phyloP scores from a whole-genome alignment of 441 rosid genomes.

The California macrophylla region DNA sequence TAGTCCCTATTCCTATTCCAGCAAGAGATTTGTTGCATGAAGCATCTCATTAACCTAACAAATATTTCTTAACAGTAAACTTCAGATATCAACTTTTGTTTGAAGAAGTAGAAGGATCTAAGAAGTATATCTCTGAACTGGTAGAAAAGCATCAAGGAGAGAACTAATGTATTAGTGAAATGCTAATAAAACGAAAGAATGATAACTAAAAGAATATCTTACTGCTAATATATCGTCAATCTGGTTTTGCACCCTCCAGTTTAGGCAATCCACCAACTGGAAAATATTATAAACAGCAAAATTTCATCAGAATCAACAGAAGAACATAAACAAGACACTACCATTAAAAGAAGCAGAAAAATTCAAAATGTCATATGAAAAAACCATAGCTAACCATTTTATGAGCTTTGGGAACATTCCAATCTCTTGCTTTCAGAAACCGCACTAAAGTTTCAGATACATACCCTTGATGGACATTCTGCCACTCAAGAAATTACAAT shows the following conservation, averaged over 20 bases:
- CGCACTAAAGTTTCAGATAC: slow-evolving; percentile 59
- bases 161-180: not conserved
- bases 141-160: not conserved
- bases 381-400: slow-evolving; percentile 49
- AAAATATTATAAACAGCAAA: slow-evolving; percentile 17
- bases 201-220: slow-evolving; percentile 25
- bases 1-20: not conserved
- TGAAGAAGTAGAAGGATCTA: not conserved
- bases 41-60: not conserved
- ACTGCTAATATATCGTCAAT: slow-evolving; percentile 69
- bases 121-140: not conserved
- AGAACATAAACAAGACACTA: slow-evolving; percentile 2
- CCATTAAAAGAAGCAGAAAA: not conserved
- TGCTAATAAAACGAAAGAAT: slow-evolving; percentile 1
- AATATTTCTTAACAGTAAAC: not conserved
- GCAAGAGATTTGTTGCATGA: not conserved
- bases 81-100: not conserved
- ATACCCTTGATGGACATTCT: slow-evolving; percentile 83
- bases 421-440: slow-evolving; percentile 81
- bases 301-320: slow-evolving; percentile 12
- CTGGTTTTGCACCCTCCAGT: slow-evolving; percentile 77
- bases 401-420: slow-evolving; percentile 73
- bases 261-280: slow-evolving; percentile 75
- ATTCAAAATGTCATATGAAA: slow-evolving; percentile 1
- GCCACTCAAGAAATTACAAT: slow-evolving; percentile 20